These are phyloP conservation scores for Aquilaria malaccensis DNA, from an alignment of 345 rosid species.

Conservation along the genomic window DNA sequence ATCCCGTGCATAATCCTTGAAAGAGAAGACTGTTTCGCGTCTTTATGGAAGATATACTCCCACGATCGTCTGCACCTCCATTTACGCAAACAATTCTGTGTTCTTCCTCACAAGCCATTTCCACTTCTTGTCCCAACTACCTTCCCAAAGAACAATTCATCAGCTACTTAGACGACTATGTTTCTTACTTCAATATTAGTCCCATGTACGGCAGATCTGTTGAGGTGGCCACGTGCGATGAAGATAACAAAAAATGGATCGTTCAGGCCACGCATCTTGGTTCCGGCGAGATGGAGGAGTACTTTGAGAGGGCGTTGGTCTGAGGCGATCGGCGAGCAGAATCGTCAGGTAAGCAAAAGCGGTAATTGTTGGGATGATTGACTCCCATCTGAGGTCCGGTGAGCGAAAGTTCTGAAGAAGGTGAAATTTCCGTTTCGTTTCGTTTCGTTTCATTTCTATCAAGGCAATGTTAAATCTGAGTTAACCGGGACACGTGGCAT, in stretches of 20 bases:
- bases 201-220: constrained; percentile 27
- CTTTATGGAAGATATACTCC: constrained; percentile 49
- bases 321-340: too few relatives aligned
- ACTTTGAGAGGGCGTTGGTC: too few relatives aligned
- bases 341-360: too few relatives aligned
- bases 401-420: too few relatives aligned
- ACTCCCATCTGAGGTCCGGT: too few relatives aligned
- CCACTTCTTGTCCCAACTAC: constrained; percentile 32
- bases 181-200: constrained; percentile 19
- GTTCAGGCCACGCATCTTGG: constrained; percentile 19
- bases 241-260: constrained; percentile 22
- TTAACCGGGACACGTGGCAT: too few relatives aligned
- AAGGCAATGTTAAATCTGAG: too few relatives aligned
- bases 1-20: constrained; percentile 45
- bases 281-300: background rate
- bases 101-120: constrained; percentile 41
- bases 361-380: too few relatives aligned
- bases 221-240: constrained; percentile 18
- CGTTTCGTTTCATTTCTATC: too few relatives aligned
- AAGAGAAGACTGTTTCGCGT: constrained; percentile 44
- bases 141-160: constrained; percentile 33
- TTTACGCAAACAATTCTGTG: constrained; percentile 47
- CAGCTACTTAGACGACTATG: constrained; percentile 42
- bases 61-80: constrained; percentile 47
- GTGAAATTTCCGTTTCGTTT: too few relatives aligned